phyloP scores from a whole-genome alignment of 345 rosid species.

The Rubroshorea leprosula region DNA sequence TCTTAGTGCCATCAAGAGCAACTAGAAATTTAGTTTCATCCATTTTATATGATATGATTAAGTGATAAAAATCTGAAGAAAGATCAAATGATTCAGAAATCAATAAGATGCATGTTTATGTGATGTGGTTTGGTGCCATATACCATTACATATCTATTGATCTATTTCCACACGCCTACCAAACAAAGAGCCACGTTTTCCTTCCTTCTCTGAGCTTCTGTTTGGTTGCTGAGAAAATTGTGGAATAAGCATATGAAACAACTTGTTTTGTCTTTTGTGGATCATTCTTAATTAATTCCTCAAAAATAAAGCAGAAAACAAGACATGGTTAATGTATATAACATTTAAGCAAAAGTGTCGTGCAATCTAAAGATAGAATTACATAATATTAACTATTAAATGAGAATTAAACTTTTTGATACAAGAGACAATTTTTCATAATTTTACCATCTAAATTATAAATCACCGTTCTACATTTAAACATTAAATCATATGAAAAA shows the following conservation, averaged over 20 bases:
- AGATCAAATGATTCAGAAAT: not conserved
- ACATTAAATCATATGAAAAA: no score
- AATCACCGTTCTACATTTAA: no score
- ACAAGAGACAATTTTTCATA: no score
- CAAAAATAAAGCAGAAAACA: not conserved
- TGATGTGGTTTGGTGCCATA: no score
- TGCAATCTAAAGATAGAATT: no score
- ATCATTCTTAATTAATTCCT: not conserved
- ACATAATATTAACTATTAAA: no score
- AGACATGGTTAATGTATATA: no score
- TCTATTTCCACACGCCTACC: conserved; percentile 51
- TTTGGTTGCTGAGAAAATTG: conserved; percentile 35
- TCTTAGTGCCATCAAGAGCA: not conserved
- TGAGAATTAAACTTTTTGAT: no score
- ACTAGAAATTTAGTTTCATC: not conserved
- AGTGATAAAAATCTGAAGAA: not conserved
- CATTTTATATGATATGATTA: not conserved
- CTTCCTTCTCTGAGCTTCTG: conserved; percentile 34
- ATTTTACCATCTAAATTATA: no score
- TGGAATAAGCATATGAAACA: not conserved
- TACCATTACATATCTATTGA: conserved; percentile 14
- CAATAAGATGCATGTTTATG: not conserved
- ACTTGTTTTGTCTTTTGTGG: not conserved
- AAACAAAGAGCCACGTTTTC: conserved; percentile 49
- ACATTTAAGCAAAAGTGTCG: no score